phyloP scores from a whole-genome alignment of 805 yeast species.

The Saccharomycopsis javanensis region DNA sequence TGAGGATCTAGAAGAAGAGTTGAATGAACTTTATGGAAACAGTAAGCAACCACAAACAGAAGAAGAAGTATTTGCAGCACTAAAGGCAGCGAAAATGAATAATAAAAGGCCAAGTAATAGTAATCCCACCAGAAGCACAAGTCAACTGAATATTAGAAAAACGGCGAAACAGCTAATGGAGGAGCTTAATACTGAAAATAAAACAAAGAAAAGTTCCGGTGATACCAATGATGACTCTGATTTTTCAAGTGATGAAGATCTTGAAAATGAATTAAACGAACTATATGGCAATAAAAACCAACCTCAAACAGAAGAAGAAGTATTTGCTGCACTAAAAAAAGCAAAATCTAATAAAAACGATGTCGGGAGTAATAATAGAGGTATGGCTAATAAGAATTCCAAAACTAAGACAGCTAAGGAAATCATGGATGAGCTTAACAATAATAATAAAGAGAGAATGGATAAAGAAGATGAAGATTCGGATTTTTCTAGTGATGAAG shows the following conservation, averaged over 20 bases:
- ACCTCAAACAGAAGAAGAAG: slow-evolving; percentile 33
- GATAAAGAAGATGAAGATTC: slow-evolving; percentile 26
- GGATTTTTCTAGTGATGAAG: slow-evolving; percentile 24
- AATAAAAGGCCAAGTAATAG: not conserved
- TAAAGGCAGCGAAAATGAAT: not conserved
- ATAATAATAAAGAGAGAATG: slow-evolving; percentile 19
- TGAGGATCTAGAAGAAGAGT: slow-evolving; percentile 23
- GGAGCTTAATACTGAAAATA: slow-evolving; percentile 22
- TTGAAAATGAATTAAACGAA: slow-evolving; percentile 20
- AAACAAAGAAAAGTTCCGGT: slow-evolving; percentile 5
- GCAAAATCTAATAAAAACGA: slow-evolving; percentile 26
- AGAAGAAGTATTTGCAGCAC: slow-evolving; percentile 34
- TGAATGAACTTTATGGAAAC: slow-evolving; percentile 26
- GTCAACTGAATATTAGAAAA: not conserved
- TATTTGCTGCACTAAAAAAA: slow-evolving; percentile 36
- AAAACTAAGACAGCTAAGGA: slow-evolving; percentile 10
- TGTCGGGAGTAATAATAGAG: not conserved
- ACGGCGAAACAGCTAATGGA: slow-evolving; percentile 21
- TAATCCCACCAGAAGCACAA: not conserved
- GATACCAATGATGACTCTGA: slow-evolving; percentile 27
- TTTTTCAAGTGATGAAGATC: slow-evolving; percentile 21
- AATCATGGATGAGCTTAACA: slow-evolving; percentile 23
- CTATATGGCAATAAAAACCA: slow-evolving; percentile 20
- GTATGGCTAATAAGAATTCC: too few relatives aligned
- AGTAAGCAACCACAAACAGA: slow-evolving; percentile 27